These are phyloP conservation scores for Russula sp. DNA, from an alignment of 768 basidiomycete genomes.

Conservation along the genomic window DNA sequence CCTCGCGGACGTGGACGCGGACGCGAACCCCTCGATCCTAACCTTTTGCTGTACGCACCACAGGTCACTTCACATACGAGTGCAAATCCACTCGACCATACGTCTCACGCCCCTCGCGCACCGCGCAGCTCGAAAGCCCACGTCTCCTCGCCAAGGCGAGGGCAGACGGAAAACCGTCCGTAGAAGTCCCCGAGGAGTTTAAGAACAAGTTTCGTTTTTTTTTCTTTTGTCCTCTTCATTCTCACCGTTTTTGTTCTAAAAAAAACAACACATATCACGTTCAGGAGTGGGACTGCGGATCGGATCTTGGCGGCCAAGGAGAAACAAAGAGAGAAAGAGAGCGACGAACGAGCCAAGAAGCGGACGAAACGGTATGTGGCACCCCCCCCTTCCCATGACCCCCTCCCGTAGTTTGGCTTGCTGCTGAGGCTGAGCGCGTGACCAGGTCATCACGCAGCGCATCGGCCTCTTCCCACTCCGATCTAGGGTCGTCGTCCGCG, in stretches of 20 bases:
- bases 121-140: conserved; percentile 80
- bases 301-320: conserved; percentile 79
- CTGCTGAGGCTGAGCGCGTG: no score
- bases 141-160: conserved; percentile 58
- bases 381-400: conserved; percentile 23
- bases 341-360: conserved; percentile 28
- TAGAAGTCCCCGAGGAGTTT: conserved; percentile 89
- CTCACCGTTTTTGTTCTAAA: no score
- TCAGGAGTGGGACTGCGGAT: conserved; percentile 74
- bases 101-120: conserved; percentile 82
- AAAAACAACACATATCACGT: no score
- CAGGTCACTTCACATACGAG: conserved; percentile 88
- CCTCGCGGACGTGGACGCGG: neutral
- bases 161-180: conserved; percentile 64
- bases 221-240: neutral
- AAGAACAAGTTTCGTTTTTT: conserved; percentile 54
- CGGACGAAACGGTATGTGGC: conserved; percentile 31
- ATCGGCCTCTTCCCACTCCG: neutral
- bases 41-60: neutral
- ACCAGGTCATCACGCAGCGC: conserved; percentile 15
- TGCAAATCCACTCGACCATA: conserved; percentile 82
- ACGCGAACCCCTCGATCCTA: neutral
- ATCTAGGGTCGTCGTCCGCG: neutral
- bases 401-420: conserved; percentile 16
- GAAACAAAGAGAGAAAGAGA: conserved; percentile 55